These are phyloP conservation scores for Heterobasidion annosum DNA, from an alignment of 1,284 basidiomycete species.

Conservation along the genomic window DNA sequence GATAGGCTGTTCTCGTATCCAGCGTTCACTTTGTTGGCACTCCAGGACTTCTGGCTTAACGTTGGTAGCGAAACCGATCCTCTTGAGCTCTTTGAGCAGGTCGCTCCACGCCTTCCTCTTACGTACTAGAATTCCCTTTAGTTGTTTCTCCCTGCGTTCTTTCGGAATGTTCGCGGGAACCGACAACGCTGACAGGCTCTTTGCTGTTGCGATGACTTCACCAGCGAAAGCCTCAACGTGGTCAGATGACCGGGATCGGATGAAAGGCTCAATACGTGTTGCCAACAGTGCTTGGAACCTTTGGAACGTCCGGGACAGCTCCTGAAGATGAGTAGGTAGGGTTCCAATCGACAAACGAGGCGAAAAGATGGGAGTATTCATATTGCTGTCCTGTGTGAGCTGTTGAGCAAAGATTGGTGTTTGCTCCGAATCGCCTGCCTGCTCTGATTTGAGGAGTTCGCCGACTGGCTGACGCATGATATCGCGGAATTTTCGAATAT, in stretches of 20 bases:
- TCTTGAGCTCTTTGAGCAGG: conserved; percentile 83
- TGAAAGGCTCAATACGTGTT: conserved; percentile 30
- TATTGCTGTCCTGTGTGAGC: not conserved
- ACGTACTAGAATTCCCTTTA: conserved; percentile 71
- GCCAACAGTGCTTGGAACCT: conserved; percentile 38
- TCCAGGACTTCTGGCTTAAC: conserved; percentile 66
- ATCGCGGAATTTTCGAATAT: conserved; percentile 89
- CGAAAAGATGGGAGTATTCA: conserved; percentile 5
- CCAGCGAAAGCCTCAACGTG: conserved; percentile 56
- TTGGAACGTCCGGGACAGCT: conserved; percentile 35
- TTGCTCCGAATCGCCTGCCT: conserved; percentile 27
- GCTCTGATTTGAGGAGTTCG: conserved; percentile 28
- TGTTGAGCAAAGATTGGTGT: not conserved
- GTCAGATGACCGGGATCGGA: conserved; percentile 27
- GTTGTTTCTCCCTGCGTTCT: conserved; percentile 63
- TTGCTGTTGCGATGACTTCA: conserved; percentile 69
- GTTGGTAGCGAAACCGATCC: conserved; percentile 68
- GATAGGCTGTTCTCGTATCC: conserved; percentile 59
- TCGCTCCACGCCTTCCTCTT: conserved; percentile 93
- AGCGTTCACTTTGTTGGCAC: conserved; percentile 53
- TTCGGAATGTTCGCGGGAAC: conserved; percentile 36
- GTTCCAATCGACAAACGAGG: conserved; percentile 7
- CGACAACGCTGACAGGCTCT: conserved; percentile 48
- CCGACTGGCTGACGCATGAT: conserved; percentile 70
- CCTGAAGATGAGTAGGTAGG: conserved; percentile 26